Conservation (phyloP, 129 eudicot species). For the Sambucus nigra region DNA sequence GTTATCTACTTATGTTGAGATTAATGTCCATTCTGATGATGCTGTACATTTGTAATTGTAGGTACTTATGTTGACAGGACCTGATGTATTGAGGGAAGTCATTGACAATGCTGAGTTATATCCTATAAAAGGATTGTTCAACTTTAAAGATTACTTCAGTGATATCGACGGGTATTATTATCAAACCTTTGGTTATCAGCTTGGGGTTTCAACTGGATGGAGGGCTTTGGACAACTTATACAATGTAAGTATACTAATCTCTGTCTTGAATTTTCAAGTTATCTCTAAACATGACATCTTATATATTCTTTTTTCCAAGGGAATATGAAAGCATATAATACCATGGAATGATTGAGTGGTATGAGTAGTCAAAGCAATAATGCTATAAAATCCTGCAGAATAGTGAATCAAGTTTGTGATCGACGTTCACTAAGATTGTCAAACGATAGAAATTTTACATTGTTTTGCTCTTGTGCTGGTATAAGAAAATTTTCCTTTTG, state of each 20-base stretch:
- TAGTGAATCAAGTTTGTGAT: too few species aligned
- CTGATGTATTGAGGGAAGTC: slow-evolving; percentile 52
- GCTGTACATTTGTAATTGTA: slow-evolving; percentile 9
- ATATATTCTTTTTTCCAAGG: background rate
- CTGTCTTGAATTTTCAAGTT: background rate
- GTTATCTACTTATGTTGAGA: background rate
- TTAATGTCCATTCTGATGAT: background rate
- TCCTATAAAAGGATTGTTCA: slow-evolving; percentile 73
- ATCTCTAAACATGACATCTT: background rate
- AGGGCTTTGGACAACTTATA: slow-evolving; percentile 54
- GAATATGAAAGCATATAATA: background rate
- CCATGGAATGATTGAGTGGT: background rate
- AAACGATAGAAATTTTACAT: too few species aligned
- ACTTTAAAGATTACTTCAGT: slow-evolving; percentile 52
- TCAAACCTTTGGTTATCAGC: slow-evolving; percentile 59
- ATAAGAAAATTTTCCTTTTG: too few species aligned
- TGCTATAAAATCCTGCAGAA: too few species aligned
- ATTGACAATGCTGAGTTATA: slow-evolving; percentile 72
- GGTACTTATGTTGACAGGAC: slow-evolving; percentile 90
- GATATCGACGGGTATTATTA: slow-evolving; percentile 87
- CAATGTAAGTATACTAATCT: slow-evolving; percentile 41
- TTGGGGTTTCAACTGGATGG: slow-evolving; percentile 97
- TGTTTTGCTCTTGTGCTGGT: too few species aligned
- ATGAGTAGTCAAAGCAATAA: background rate
- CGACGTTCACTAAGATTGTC: too few species aligned